phyloP scores from a whole-genome alignment of 805 yeast genomes.

The Wickerhamiella kurtzmanii region DNA sequence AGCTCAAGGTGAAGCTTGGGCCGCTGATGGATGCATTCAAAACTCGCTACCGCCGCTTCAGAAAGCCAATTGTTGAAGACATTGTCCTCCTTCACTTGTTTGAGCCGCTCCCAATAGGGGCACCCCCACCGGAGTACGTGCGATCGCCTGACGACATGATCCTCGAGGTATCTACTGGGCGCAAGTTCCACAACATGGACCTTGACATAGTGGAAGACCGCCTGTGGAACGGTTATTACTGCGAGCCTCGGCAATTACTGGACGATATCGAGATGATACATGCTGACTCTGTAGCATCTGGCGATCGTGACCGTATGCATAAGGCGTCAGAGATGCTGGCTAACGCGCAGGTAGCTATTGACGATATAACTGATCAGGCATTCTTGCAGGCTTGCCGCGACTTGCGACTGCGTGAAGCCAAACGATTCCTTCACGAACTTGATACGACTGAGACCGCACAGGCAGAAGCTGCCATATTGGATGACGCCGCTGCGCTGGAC shows the following conservation, averaged over 20 bases:
- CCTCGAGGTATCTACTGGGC: slow-evolving; percentile 63
- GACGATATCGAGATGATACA: slow-evolving; percentile 76
- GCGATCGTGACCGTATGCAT: slow-evolving; percentile 70
- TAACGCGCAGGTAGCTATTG: slow-evolving; percentile 89
- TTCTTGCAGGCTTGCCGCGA: slow-evolving; percentile 66
- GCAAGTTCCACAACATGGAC: slow-evolving; percentile 72
- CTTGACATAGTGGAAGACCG: slow-evolving; percentile 88
- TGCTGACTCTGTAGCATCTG: slow-evolving; percentile 55
- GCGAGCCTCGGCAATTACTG: slow-evolving; percentile 81
- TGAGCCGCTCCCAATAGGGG: slow-evolving; percentile 29
- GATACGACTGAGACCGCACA: slow-evolving; percentile 4
- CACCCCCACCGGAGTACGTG: slow-evolving; percentile 10
- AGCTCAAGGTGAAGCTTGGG: slow-evolving; percentile 71
- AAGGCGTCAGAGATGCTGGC: slow-evolving; percentile 91
- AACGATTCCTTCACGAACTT: slow-evolving; percentile 16
- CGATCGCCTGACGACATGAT: slow-evolving; percentile 56
- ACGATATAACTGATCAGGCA: slow-evolving; percentile 61
- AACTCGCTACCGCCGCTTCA: slow-evolving; percentile 73
- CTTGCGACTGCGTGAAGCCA: slow-evolving; percentile 26
- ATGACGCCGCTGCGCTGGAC: neutral
- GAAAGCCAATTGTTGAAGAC: slow-evolving; percentile 83
- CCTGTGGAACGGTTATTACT: slow-evolving; percentile 90
- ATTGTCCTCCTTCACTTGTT: slow-evolving; percentile 58
- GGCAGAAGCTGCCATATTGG: neutral
- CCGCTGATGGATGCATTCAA: slow-evolving; percentile 84